Base-by-base conservation (phyloP, 257 asterid genomes). In the Anisodus tanguticus region DNA sequence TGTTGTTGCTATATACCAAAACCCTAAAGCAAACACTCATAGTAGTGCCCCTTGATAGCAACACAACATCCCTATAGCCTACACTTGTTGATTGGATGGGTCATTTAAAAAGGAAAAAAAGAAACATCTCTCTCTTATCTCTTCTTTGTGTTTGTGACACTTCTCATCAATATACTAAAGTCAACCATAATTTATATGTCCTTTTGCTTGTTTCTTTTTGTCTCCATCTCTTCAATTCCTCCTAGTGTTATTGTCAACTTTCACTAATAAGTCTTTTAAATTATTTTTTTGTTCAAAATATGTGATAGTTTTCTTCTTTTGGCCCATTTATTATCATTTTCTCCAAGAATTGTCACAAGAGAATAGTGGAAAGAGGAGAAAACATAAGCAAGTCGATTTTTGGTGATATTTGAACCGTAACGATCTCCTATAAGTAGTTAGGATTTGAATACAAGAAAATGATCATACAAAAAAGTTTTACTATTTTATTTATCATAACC, bases 21-120 rank as follows among this genome's bases (percentile, higher is more conserved):
- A 82, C 72, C 88, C 87, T 87, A 92, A 92, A 91, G 94, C 83
- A 86, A 89, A 93, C 95, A 90, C 93, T 90, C 92, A 85, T 88
- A 84, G 92, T 90, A 51, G 98, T 22, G 92, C 16, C 94, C 97
- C 90, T 79, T 68, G 63, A 87, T 39, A 60, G 58, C 91, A 79
- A 86, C 83, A 84, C 88, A 83, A 85, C 89, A 79, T 45, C 51
- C 26, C 43, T 35, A 5, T 31, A 39, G 6, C 51, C 66, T 68
- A 68, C 37, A 68, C 62, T 74, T 19, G 45, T 53, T 77, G 31
- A 53, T 77, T 77, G 7, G 81, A 53, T 77, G 64, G 64, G 49
- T 77, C 81, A 77, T 76, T 2, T 11, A 17, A 47, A 47, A 45
- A 49, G n/a, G 37, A 45, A 82, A 82, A 68, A 19, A 66, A 67